Evolutionary conservation across 257 asterid genomes (phyloP).

Genomic region (Paulownia fortunei): DNA sequence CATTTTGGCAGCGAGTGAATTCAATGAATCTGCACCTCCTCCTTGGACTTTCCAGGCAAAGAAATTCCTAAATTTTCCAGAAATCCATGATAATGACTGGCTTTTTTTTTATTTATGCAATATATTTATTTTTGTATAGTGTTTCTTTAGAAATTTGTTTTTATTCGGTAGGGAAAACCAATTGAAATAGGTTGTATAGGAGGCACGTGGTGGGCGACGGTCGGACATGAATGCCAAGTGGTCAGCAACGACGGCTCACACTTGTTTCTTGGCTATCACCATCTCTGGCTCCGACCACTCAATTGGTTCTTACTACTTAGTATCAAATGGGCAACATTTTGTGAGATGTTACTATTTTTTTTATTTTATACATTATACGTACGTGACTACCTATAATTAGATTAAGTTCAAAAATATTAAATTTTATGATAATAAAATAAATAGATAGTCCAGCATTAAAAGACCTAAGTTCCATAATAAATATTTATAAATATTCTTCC

Average conservation of each 20-base stretch:
- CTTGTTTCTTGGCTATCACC: conserved; percentile 30
- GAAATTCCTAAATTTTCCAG: neutral
- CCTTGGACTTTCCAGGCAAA: neutral
- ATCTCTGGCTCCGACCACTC: conserved; percentile 28
- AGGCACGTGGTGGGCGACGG: conserved; percentile 33
- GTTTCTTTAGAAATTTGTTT: neutral
- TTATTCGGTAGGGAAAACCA: neutral
- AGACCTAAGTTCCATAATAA: no score
- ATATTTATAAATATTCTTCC: no score
- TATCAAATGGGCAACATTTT: no score
- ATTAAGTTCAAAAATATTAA: no score
- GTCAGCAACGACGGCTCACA: conserved; percentile 37
- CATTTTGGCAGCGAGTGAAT: neutral
- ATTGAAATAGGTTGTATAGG: neutral
- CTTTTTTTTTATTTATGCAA: neutral
- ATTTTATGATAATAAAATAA: no score
- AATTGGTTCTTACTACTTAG: conserved; percentile 4
- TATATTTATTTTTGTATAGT: neutral
- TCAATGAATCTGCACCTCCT: conserved; percentile 28
- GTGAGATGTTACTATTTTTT: no score
- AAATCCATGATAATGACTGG: conserved; percentile 27
- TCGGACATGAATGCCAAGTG: conserved; percentile 33
- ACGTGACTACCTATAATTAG: no score
- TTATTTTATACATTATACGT: no score
- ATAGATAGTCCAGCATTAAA: no score